phyloP scores from a whole-genome alignment of 106 monocot species.

The Phalaenopsis equestris region DNA sequence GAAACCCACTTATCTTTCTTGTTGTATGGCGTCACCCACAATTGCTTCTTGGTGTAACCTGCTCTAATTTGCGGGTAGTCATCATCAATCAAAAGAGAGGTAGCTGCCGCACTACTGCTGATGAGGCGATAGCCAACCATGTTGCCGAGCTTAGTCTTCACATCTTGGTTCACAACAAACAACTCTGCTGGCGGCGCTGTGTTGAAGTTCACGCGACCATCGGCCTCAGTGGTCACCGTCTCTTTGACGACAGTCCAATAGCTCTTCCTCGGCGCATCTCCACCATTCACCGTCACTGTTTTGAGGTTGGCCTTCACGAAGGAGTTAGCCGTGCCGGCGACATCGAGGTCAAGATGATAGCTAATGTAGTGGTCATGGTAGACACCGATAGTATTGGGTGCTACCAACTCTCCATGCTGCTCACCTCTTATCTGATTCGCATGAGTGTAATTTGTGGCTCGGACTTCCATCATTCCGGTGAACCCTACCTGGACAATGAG shows the following conservation, averaged over 20 bases:
- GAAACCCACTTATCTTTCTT: slow-evolving; percentile 51
- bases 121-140: slow-evolving; percentile 44
- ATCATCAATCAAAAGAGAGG: slow-evolving; percentile 37
- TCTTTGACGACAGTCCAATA: slow-evolving; percentile 57
- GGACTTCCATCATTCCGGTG: slow-evolving; percentile 48
- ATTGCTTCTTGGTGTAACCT: slow-evolving; percentile 40
- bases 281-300: slow-evolving; percentile 8
- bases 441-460: slow-evolving; percentile 36
- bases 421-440: slow-evolving; percentile 27
- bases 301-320: slow-evolving; percentile 36
- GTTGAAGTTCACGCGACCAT: slow-evolving; percentile 25
- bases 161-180: slow-evolving; percentile 43
- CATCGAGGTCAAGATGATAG: slow-evolving; percentile 60
- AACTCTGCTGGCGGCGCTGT: slow-evolving; percentile 23
- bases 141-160: slow-evolving; percentile 54
- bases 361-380: slow-evolving; percentile 71
- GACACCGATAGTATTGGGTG: slow-evolving; percentile 38
- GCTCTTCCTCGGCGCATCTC: slow-evolving; percentile 31
- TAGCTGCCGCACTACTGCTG: slow-evolving; percentile 5
- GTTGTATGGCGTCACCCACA: slow-evolving; percentile 66
- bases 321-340: slow-evolving; percentile 51
- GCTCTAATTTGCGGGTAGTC: slow-evolving; percentile 60
- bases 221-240: slow-evolving; percentile 45
- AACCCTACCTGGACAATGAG: slow-evolving; percentile 49
- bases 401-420: slow-evolving; percentile 38